Evolutionary conservation across 371 early-diverging fungal genomes (phyloP).

Genomic region (Rhizopus delemar): DNA sequence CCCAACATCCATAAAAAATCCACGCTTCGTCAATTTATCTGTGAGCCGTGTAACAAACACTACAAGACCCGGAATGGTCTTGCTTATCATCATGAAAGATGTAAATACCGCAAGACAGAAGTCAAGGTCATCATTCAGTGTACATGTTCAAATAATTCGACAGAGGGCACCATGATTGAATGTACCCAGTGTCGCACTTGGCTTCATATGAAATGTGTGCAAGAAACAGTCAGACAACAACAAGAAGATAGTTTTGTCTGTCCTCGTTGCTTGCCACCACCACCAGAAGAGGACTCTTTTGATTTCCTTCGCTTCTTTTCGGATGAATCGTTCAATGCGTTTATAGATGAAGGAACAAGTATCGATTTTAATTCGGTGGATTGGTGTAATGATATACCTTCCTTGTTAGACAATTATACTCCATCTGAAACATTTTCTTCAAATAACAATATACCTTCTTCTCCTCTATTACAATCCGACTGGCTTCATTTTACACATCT

Average conservation of each 20-base stretch:
- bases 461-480: conserved; percentile 2
- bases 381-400: neutral
- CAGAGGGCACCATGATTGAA: conserved; percentile 49
- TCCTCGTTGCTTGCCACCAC: conserved; percentile 36
- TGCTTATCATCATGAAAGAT: conserved; percentile 46
- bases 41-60: conserved; percentile 51
- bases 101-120: conserved; percentile 26
- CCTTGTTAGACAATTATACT: neutral
- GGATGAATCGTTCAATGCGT: neutral
- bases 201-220: conserved; percentile 56
- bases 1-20: conserved; percentile 16
- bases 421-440: neutral
- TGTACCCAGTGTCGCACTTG: conserved; percentile 55
- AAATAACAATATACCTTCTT: neutral
- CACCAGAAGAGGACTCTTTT: neutral
- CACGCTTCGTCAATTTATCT: conserved; percentile 25
- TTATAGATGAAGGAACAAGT: neutral
- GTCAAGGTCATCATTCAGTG: conserved; percentile 35
- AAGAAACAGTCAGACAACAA: conserved; percentile 13
- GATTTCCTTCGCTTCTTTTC: neutral
- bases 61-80: conserved; percentile 52
- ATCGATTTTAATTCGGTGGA: neutral
- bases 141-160: conserved; percentile 34
- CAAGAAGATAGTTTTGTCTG: conserved; percentile 47
- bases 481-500: conserved; percentile 32